These are phyloP conservation scores for Eucalyptus marginata DNA, from an alignment of 345 rosid genomes.

Conservation along the genomic window DNA sequence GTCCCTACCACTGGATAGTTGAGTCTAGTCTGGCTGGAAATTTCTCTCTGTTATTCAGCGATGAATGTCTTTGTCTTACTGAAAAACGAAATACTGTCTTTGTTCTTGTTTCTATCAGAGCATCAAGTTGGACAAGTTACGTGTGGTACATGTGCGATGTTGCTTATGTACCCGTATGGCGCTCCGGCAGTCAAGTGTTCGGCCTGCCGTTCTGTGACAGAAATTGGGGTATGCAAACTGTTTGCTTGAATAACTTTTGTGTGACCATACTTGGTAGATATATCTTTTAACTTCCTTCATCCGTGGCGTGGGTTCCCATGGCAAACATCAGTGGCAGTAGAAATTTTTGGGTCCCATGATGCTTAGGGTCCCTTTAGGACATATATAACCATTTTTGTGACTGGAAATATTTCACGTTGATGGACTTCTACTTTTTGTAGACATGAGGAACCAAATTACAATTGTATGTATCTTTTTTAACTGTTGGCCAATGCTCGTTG, in stretches of 20 bases:
- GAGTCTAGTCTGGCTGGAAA: not conserved
- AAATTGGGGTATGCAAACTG: slow-evolving; percentile 47
- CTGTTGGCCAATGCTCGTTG: not conserved
- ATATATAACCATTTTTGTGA: not conserved
- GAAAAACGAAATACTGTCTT: not conserved
- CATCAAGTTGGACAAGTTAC: slow-evolving; percentile 66
- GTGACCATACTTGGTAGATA: not conserved
- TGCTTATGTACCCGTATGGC: slow-evolving; percentile 80
- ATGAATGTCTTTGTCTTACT: not conserved
- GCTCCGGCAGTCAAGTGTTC: slow-evolving; percentile 81
- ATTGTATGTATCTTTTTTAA: not conserved
- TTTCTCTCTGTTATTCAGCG: not conserved
- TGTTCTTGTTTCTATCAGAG: slow-evolving; percentile 29
- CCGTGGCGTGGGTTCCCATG: not conserved
- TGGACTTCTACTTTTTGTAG: not conserved
- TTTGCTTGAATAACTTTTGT: not conserved
- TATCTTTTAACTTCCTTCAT: not conserved
- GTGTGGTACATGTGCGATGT: slow-evolving; percentile 41
- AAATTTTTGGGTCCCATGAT: not conserved
- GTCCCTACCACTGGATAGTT: not conserved
- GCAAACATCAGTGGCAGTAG: not conserved
- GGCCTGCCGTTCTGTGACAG: slow-evolving; percentile 59
- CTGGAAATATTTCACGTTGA: not conserved
- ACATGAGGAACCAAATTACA: not conserved
- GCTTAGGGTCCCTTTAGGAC: not conserved